Evolutionary conservation across 1,284 basidiomycete genomes (phyloP), one percentile per base, ranked within the genome.

Genomic region (Ganoderma boninense): DNA sequence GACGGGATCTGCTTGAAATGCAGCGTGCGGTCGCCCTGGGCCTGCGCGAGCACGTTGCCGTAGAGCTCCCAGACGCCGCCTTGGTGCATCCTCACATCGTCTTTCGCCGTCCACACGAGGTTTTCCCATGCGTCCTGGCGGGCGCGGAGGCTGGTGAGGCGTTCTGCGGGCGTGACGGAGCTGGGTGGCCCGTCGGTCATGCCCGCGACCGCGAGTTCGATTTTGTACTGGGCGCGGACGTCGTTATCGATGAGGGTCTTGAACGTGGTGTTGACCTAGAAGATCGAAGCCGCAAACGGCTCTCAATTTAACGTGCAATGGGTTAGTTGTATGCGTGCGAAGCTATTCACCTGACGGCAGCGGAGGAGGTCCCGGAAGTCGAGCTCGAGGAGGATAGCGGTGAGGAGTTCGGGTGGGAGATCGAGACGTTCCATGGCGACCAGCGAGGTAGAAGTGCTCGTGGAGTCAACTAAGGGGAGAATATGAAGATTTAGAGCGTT

Each of bases 31-130:
- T 72, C 11, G 14, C 77, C 77, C 43, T 67, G 79, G 11, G 81
- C 80, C 73, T 89, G 88, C 2, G 84, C 90, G 20, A 91, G 77
- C 5, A 92, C 86, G 20, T 88, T 87, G 2, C 89, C 90, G 69
- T 84, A 89, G 1, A 92, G 83, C 73, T 92, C 90, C 85, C 90
- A 83, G 4, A 81, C 74, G 16, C 67, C 63, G 14, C 80, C 79
- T 1, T 56, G 42, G 10, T 77, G 69, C 83, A 87, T 86, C 11
- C 79, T 79, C 44, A 88, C 71, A 14, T 75, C 78, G 16, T 77
- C 73, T n/a, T 80, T 76, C 23, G 80, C 71, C 14, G 78, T 82
- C 83, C 82, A 88, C 16, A 76, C 73, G 18, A 89, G 73, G 7
- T 79, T 72, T 57, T 80, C 79, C 90, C 90, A 91, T 13, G 85